Evolutionary conservation across 805 yeast genomes (phyloP), one percentile per base, ranked within the genome.

Genomic region (Ogataea trehalophila): DNA sequence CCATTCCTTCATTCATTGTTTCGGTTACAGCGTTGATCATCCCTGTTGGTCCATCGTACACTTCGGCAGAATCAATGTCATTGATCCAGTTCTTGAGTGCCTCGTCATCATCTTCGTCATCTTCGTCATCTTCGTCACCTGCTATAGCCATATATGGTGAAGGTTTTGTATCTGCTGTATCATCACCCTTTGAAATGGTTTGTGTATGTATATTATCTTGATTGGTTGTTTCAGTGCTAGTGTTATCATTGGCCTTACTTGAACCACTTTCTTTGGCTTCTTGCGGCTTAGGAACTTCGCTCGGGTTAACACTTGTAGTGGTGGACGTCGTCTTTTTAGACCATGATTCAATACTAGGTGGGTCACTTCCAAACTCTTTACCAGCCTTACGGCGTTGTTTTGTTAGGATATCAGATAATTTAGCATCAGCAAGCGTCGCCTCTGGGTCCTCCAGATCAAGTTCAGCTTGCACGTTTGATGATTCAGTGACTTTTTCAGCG

Each of bases 31-130:
- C 81, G 20, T 82, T 74, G 18, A 85, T 67, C 70, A 84, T 68
- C 0, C 91, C 90, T 0, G 91, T 80, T 0, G 90, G 87, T 0
- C 91, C 91, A 36, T 81, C 83, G 63, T 68, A 63, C 29, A 54
- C 47, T 9, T 72, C 56, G 2, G 31, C 31, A 8, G 74, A 65
- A 16, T 67, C 74, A 6, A 63, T 62, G 41, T 71, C 69, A 48
- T 80, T 75, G 26, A 83, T 70, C 89, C 90, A 84, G 18, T 26
- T 26, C 13, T 26, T 26, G 31, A 26, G 31, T 9, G 4, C 17
- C 2, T 23, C 39, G 9, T n/a, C n/a, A n/a, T 29, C 35, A 11
- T 14, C 39, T 7, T 39, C 41, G 14, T 18, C 39, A 37, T 22
- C 17, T 4, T 23, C 39, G 9, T 15, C 34, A 15, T 40, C 34